These are phyloP conservation scores for Huntiella omanensis DNA, from an alignment of 2,329 filamentous ascomycete species.

Conservation along the genomic window DNA sequence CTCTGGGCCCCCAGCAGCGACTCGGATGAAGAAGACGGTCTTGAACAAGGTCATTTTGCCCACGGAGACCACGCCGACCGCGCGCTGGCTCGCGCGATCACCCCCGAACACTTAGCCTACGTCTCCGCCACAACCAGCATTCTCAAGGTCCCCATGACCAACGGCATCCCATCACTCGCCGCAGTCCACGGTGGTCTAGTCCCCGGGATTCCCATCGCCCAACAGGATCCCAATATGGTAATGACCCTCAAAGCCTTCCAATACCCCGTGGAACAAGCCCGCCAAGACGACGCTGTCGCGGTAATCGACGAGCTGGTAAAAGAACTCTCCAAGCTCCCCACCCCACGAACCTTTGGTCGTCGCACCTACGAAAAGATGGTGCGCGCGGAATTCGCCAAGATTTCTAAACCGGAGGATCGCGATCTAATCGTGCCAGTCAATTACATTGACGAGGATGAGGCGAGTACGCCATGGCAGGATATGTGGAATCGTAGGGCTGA, in stretches of 20 bases:
- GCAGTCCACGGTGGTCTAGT: conserved; percentile 77
- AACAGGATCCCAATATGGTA: conserved; percentile 57
- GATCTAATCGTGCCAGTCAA: conserved; percentile 22
- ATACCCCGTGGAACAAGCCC: conserved; percentile 25
- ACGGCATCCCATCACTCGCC: conserved; percentile 25
- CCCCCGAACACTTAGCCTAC: conserved; percentile 45
- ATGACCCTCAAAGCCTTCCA: conserved; percentile 87
- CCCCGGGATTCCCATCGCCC: conserved; percentile 48
- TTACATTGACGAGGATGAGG: conserved; percentile 29
- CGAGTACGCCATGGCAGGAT: conserved; percentile 49
- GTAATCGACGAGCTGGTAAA: conserved; percentile 13
- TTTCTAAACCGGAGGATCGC: conserved; percentile 15
- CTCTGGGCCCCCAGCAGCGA: conserved; percentile 13
- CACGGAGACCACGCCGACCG: conserved; percentile 25
- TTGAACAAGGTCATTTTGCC: conserved; percentile 14
- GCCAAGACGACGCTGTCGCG: conserved; percentile 16
- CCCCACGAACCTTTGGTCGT: conserved; percentile 6
- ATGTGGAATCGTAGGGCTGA: conserved; percentile 36
- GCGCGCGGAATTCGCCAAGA: conserved; percentile 7
- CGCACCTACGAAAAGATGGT: conserved; percentile 10
- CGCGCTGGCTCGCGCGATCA: conserved; percentile 35
- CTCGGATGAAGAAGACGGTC: conserved; percentile 16
- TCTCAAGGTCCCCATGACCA: conserved; percentile 30
- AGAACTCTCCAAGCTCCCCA: conserved; percentile 6
- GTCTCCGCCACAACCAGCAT: conserved; percentile 60